Percentiles rank a stretch among this genome's conserved stretches.
Conservation (phyloP, 192 early-diverging fungal species). For the Podila verticillata region DNA sequence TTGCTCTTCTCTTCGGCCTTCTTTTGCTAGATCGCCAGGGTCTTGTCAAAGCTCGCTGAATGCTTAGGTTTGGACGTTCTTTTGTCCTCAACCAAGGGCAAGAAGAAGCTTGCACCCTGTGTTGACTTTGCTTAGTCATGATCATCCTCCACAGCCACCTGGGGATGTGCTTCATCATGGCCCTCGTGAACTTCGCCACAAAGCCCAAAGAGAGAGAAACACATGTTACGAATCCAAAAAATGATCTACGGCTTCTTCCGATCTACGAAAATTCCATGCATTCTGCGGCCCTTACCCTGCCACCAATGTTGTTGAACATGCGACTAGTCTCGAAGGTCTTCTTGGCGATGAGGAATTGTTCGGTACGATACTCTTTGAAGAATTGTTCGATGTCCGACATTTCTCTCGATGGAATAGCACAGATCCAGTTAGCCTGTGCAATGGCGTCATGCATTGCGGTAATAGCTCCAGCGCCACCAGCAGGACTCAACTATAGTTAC, state of each 20-base stretch:
- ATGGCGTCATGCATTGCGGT: constrained; percentile 6
- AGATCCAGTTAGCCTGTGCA: constrained; percentile 8
- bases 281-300: constrained; percentile 5
- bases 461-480: not conserved
- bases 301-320: constrained; percentile 2
- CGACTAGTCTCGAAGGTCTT: not conserved
- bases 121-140: not conserved
- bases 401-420: not conserved
- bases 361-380: not conserved
- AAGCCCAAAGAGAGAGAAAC: not conserved
- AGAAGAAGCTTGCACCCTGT: not conserved
- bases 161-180: not conserved
- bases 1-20: too few relatives aligned
- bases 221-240: too few relatives aligned
- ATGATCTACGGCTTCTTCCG: too few relatives aligned
- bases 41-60: not conserved
- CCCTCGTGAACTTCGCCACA: not conserved
- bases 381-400: not conserved
- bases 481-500: not conserved
- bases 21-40: not conserved
- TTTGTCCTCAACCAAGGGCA: not conserved
- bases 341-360: not conserved
- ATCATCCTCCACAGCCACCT: not conserved
- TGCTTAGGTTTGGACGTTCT: not conserved
- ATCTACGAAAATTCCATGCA: too few relatives aligned